A percentile compares a stretch with the other conserved stretches of the same genome.
Conservation (phyloP, 192 early-diverging fungal genomes). For the Backusella circina region DNA sequence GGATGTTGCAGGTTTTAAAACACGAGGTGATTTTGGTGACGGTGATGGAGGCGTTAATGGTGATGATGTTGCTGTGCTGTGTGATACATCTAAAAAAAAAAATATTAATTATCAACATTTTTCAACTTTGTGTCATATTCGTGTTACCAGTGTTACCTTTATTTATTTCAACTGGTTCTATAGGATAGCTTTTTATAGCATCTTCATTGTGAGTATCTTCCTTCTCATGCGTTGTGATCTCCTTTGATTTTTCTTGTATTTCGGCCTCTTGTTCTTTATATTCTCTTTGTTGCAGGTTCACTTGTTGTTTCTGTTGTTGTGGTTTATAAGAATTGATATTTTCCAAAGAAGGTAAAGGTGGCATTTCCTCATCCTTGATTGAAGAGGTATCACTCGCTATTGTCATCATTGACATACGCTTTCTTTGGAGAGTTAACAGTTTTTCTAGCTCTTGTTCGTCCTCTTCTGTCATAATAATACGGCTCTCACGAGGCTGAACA, state of each 20-base stretch:
- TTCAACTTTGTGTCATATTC: neutral
- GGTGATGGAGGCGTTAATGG: neutral
- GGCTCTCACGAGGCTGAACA: constrained; percentile 13
- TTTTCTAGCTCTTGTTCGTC: constrained; percentile 22
- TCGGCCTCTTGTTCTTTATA: neutral
- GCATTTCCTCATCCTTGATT: neutral
- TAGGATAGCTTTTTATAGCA: constrained; percentile 2
- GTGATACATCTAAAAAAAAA: neutral
- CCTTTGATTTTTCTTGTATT: neutral
- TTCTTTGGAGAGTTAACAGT: constrained; percentile 9
- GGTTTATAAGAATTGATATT: neutral
- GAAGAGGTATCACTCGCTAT: neutral
- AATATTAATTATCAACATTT: neutral
- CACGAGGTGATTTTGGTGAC: neutral
- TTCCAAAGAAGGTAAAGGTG: neutral
- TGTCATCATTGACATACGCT: neutral
- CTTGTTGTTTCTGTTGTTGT: neutral
- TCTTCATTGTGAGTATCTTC: neutral
- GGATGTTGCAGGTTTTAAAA: neutral
- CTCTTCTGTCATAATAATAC: constrained; percentile 17
- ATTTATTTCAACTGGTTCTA: neutral
- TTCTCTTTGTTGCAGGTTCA: neutral
- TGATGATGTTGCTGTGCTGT: neutral
- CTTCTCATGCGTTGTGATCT: neutral
- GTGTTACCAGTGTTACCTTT: neutral